Base-by-base conservation (phyloP, 1,284 basidiomycete species). In the Porogramme epimiltina region DNA sequence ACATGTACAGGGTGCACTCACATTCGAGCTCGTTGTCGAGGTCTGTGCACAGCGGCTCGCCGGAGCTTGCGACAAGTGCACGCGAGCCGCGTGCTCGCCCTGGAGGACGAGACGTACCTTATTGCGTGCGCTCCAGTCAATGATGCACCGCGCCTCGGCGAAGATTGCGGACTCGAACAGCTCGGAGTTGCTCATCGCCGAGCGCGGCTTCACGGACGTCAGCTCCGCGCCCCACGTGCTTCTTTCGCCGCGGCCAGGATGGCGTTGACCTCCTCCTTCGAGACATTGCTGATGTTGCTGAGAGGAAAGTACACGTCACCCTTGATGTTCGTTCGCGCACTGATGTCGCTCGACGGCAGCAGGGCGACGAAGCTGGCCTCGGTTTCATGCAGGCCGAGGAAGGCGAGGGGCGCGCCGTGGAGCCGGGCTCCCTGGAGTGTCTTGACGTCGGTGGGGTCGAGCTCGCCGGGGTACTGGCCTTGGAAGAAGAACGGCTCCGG, bases 1-100 rank as follows among this genome's bases (percentile, higher is more conserved):
- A n/a, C 28, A 15, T 31, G 28, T 31, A 15, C 28, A 31, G 13
- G 28, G 28, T 13, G 13, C 18, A 70, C 81, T 46, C 59, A 89
- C 92, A 90, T 66, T 91, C 87, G n/a, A 99, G 82, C 74, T 99
- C 96, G 62, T 97, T 96, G 67, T 98, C 96, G 15, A 99, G 80
- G 70, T 98, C 95, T 11, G 82, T 77, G 11, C 93, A 82, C 59
- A 98, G 88, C 2, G 81, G 80, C 59, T 91, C 77, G 10, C 80
- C 76, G 2, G 87, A 77, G 67, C 92, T 89, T 3, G 85, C 88
- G n/a, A n/a, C n/a, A n/a, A n/a, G n/a, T n/a, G n/a, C n/a, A 23
- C n/a, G n/a, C 43, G 33, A 26, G 42, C n/a, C 15, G 26, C 42
- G 4, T n/a, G n/a, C n/a, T 26, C 20, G 42, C 20, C 19, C 18